phyloP scores from a whole-genome alignment of 2,329 filamentous ascomycete species.

The Metarhizium robertsii region DNA sequence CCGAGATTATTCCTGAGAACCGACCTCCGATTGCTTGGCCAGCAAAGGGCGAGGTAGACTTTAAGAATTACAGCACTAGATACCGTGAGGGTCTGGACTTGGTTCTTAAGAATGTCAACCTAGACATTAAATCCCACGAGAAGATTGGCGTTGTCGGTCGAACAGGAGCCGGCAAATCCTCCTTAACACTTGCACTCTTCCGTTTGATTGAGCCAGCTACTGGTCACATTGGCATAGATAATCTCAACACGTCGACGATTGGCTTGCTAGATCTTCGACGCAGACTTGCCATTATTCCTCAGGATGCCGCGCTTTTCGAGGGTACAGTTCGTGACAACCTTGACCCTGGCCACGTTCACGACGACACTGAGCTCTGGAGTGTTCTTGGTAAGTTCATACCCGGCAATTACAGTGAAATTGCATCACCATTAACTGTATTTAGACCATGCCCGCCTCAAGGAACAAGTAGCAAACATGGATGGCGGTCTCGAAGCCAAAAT shows the following conservation, averaged over 20 bases:
- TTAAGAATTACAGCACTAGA: constrained; percentile 88
- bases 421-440: constrained; percentile 10
- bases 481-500: constrained; percentile 85
- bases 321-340: constrained; percentile 90
- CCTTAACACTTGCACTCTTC: constrained; percentile 55
- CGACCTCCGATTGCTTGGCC: constrained; percentile 89
- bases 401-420: not conserved
- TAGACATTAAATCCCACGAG: constrained; percentile 91
- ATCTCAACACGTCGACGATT: constrained; percentile 80
- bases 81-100: constrained; percentile 86
- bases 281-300: constrained; percentile 90
- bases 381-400: constrained; percentile 61
- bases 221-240: constrained; percentile 83
- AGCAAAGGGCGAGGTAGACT: constrained; percentile 75
- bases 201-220: constrained; percentile 83
- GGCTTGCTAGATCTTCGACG: constrained; percentile 82
- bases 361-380: constrained; percentile 96
- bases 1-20: constrained; percentile 83
- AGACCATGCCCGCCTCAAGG: constrained; percentile 91
- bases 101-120: constrained; percentile 83
- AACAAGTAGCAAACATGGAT: constrained; percentile 77
- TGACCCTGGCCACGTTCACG: constrained; percentile 87
- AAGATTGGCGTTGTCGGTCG: constrained; percentile 45
- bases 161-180: not conserved
- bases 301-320: constrained; percentile 93